Base-by-base conservation (phyloP, 2,329 filamentous ascomycete genomes). In the Penicillium freii region DNA sequence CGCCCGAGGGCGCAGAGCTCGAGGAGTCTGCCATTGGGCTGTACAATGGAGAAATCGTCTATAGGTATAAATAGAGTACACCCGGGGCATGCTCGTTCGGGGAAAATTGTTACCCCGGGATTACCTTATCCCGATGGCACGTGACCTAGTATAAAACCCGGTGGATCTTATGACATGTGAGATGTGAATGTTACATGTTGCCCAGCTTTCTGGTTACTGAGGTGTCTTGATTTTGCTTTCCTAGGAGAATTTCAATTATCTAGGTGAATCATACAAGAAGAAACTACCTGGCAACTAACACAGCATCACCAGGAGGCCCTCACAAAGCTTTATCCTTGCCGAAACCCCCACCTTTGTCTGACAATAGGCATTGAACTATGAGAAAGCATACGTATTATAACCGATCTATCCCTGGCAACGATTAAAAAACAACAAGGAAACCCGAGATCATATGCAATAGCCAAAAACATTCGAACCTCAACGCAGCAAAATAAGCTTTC, bases 21-120 rank as follows among this genome's bases (percentile, higher is more conserved):
- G 72, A 66, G 39, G 71, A 60, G 47, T 77, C 73, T 47, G 72
- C 67, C 75, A 77, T 77, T 60, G 55, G 29, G 49, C 19, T 56
- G 31, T 42, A 36, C 46, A 40, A 27, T n/a, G 51, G 36, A 33
- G 42, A 44, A 45, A 47, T 47, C 5, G n/a, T 36, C 25, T 33
- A 47, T 36, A 39, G 15, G 42, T 46, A 27, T 40, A 27, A 47
- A 29, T 31, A 19, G n/a, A 45, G 54, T 46, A 42, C 21, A 46
- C 29, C 49, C 53, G 48, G 46, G 45, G 40, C 36, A 48, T 56
- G 34, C 55, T 46, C 48, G 34, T 54, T 56, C 39, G 52, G 47
- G 56, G 48, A 60, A 64, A 66, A 66, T 65, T 64, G 60, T 60
- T 44, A 44, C 40, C 58, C 44, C 61, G 60, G 38, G 27, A 25